Base-by-base conservation (phyloP, 805 yeast species). In the Yarrowia sp. region DNA sequence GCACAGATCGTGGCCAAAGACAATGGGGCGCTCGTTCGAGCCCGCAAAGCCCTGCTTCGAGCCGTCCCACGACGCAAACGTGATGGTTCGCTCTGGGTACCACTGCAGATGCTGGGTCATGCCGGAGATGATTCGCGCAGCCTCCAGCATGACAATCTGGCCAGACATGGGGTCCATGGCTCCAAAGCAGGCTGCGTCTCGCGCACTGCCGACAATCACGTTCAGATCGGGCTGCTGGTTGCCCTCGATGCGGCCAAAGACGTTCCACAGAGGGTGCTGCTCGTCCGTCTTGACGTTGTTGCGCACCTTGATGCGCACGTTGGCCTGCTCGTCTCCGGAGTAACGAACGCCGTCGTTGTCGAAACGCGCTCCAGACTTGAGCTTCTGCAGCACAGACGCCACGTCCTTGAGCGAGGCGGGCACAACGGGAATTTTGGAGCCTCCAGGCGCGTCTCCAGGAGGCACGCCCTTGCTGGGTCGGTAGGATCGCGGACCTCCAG, bases 61-160 rank as follows among this genome's bases (percentile, higher is more conserved):
- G 0, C 88, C 97, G 68, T 92, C 96, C 76, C 88, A 90, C 0
- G 96, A 88, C 0, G 84, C 83, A 74, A 92, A 91, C 69, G 86
- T 86, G 13, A 92, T 85, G 3, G 92, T 80, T 71, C 98, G 81
- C 38, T 90, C 72, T 0, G 98, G 97, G 47, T 78, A 76, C 97
- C 97, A 92, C 64, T 85, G 83, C 67, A 80, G 80, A 35, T 84
- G 77, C 59, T 83, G 78, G 63, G 82, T 84, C 72, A 91, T 75
- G 25, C 82, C 78, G 19, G 89, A 83, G 61, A 91, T 82, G 0
- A 88, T 71, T 62, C 87, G 82, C 9, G 88, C 83, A 63, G 92
- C 73, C 65, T 92, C 93, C 21, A 92, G 72, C 61, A 92, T 69
- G 1, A 87, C 76, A 0, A 86, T 84, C 1, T 94, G 85, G 0